Evolutionary conservation across 306 rosid species (phyloP), one percentile per base, ranked within the genome.

Genomic region (Prunus kanzakura): DNA sequence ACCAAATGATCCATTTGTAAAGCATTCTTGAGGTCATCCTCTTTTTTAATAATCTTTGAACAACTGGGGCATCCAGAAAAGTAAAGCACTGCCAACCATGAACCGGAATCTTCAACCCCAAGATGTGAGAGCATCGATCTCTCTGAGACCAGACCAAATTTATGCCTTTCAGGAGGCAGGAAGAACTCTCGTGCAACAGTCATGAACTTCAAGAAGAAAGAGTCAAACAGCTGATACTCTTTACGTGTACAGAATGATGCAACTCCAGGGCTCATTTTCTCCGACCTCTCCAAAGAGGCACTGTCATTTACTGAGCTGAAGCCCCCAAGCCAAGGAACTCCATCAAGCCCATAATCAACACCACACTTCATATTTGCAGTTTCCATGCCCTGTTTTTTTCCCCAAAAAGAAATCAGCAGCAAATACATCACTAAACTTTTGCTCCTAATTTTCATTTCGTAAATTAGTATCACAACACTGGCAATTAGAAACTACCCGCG

Each of bases 41-140:
- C 97, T 71, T 86, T 84, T 76, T 87, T 85, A 64, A 92, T 82
- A 85, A 90, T 86, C 87, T 78, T 89, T 61, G 84, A 85, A 84
- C 96, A 92, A 67, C 85, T 74, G 52, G 91, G 88, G 79, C 97
- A 90, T 63, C 91, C 97, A 78, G 91, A 86, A 54, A 75, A 73
- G 77, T 87, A 81, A 74, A 75, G 83, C 79, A 88, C 84, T 35
- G 84, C 97, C 80, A 90, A 89, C 98, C 98, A 92, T 25, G 96
- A 81, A 79, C 85, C 82, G 69, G 89, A 80, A 82, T 90, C 89
- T 77, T 77, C 89, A 79, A 90, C 81, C 78, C 93, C 96, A 55
- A 95, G 83, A 78, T 91, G 81, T 57, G 97, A 89, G 80, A 95
- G 93, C 88, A 95, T 83, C 18, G 89, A 87, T 82, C 89, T 85